phyloP scores from a whole-genome alignment of 352 stramenopile genomes.

The Globisporangium paddicum region DNA sequence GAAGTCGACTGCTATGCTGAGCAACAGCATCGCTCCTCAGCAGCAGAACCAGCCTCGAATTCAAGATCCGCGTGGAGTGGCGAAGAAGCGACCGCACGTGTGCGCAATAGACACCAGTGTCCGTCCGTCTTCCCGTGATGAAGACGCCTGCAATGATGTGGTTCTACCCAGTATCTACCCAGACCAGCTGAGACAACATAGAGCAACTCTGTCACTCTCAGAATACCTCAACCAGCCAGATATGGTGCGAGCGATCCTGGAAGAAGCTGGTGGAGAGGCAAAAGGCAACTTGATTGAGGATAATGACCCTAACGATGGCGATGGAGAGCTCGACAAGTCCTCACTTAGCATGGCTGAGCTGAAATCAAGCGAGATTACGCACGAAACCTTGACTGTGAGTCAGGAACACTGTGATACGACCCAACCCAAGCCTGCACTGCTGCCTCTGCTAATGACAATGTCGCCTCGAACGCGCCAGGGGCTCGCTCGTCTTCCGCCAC shows the following conservation, averaged over 20 bases:
- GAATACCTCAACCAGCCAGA: constrained; percentile 44
- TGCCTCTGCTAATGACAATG: constrained; percentile 45
- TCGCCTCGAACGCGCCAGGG: constrained; percentile 39
- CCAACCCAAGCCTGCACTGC: constrained; percentile 2
- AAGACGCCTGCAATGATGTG: constrained; percentile 13
- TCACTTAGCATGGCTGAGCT: background rate
- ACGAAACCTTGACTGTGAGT: background rate
- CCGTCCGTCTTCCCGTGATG: constrained; percentile 24
- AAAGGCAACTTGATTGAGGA: too few species aligned
- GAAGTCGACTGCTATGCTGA: constrained; percentile 25
- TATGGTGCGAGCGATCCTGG: constrained; percentile 28
- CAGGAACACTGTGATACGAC: background rate
- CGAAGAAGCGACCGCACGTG: background rate
- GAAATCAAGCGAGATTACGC: background rate
- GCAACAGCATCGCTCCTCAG: background rate
- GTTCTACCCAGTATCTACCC: background rate
- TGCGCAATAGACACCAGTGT: background rate
- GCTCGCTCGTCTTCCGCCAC: constrained; percentile 34
- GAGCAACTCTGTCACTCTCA: constrained; percentile 18
- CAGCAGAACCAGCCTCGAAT: background rate
- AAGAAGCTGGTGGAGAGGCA: constrained; percentile 6
- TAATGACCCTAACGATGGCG: background rate
- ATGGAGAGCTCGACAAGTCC: background rate
- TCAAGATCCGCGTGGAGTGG: background rate
- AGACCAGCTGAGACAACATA: background rate